Conservation (phyloP, 352 stramenopile species). For the Globisporangium splendens region DNA sequence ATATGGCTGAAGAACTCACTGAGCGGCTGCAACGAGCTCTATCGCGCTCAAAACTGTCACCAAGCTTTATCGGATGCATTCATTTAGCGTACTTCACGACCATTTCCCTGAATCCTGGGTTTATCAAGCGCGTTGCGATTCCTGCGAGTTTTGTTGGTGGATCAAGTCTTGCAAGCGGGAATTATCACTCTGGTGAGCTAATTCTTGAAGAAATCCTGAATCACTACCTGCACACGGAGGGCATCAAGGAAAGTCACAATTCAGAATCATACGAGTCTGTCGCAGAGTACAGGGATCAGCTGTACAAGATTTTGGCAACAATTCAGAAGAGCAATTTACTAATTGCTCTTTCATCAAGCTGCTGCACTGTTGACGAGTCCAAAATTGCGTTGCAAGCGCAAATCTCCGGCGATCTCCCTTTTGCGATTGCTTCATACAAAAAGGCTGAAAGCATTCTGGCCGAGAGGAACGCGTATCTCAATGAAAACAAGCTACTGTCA, state of each 20-base stretch:
- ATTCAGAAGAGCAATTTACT: conserved; percentile 67
- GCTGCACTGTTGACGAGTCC: conserved; percentile 49
- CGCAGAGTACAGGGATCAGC: conserved; percentile 54
- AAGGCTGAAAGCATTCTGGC: conserved; percentile 53
- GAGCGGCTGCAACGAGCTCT: conserved; percentile 8
- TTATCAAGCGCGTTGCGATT: conserved; percentile 32
- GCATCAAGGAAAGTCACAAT: neutral
- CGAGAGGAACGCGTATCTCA: conserved; percentile 35
- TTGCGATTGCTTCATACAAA: conserved; percentile 66
- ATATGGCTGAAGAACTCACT: conserved; percentile 1
- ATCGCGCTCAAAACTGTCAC: conserved; percentile 11
- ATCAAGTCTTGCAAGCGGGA: conserved; percentile 59
- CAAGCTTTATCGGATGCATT: conserved; percentile 26
- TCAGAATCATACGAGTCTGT: conserved; percentile 16
- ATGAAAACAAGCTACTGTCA: conserved; percentile 21
- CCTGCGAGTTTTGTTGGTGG: conserved; percentile 38
- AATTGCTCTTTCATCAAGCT: conserved; percentile 47
- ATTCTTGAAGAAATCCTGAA: conserved; percentile 66
- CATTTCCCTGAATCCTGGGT: conserved; percentile 26
- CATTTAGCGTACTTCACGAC: conserved; percentile 49
- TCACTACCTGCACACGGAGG: conserved; percentile 14
- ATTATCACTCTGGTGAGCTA: conserved; percentile 54
- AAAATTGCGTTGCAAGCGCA: conserved; percentile 61
- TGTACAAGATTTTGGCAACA: conserved; percentile 68
- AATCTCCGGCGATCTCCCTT: conserved; percentile 63